Evolutionary conservation across 2,329 filamentous ascomycete species (phyloP).

Genomic region (Microdochium trichocladiopsis): DNA sequence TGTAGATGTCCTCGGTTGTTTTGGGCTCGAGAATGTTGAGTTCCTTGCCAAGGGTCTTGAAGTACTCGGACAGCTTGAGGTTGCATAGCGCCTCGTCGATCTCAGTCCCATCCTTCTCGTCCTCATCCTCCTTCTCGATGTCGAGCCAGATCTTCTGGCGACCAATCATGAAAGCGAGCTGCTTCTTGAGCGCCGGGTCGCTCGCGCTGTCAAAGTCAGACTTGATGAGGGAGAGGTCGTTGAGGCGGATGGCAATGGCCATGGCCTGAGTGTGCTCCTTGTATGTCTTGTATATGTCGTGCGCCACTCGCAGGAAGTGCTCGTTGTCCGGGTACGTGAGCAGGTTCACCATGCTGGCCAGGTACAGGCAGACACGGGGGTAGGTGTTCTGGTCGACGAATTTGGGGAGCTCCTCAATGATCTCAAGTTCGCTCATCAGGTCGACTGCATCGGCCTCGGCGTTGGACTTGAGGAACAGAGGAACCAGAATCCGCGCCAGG

Average conservation of each 20-base stretch:
- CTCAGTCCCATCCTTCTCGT: conserved; percentile 63
- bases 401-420: conserved; percentile 84
- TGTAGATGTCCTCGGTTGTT: conserved; percentile 97
- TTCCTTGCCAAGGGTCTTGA: conserved; percentile 90
- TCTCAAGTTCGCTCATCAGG: conserved; percentile 92
- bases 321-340: conserved; percentile 97
- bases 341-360: conserved; percentile 97
- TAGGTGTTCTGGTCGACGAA: conserved; percentile 95
- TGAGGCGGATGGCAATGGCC: conserved; percentile 86
- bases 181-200: conserved; percentile 80
- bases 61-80: conserved; percentile 80
- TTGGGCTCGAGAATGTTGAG: conserved; percentile 96
- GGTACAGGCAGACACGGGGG: conserved; percentile 87
- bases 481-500: conserved; percentile 77
- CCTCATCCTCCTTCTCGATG: conserved; percentile 50
- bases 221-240: conserved; percentile 77
- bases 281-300: conserved; percentile 89
- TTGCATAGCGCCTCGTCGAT: conserved; percentile 82
- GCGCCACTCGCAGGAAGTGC: conserved; percentile 85
- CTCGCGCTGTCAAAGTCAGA: conserved; percentile 73
- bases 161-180: conserved; percentile 88
- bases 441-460: conserved; percentile 97
- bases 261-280: conserved; percentile 91
- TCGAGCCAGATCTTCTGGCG: conserved; percentile 85
- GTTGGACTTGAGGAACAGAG: conserved; percentile 94